Base-by-base conservation (phyloP, 2,329 filamentous ascomycete genomes). In the Penicillium sp. region DNA sequence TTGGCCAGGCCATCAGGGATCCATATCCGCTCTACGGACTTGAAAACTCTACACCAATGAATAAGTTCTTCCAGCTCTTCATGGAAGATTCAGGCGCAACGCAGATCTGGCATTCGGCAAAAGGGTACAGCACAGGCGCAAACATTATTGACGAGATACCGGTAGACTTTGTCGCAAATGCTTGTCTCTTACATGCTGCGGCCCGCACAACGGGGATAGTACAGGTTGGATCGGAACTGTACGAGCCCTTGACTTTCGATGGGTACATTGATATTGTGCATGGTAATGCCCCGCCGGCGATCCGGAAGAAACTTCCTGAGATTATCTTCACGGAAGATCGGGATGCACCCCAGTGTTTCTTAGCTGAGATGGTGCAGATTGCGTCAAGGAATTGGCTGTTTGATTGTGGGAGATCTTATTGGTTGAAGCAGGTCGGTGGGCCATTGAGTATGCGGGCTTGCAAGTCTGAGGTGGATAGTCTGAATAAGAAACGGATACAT, bases 111-210 rank as follows among this genome's bases (percentile, higher is more conserved):
- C 68, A 71, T 44, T 64, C 69, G 0, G 61, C 70, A 3, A 52
- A 66, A 27, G 70, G 70, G 1, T 68, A 68, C 33, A 60, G 60
- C 5, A 67, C 60, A 9, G 70, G 68, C 3, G 60, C 64, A 21
- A 72, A 72, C 35, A 66, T 70, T 31, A 52, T 72, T 9, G 70
- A 72, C 33, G 70, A 72, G 53, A 67, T 72, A 2, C 70, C 70
- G 0, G 70, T 72, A 3, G 70, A 72, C 42, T 68, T 72, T 29
- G 70, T 72, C 16, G 69, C 70, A 27, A 72, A 71, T 46, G 65
- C 67, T 1, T 70, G 68, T 58, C 61, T 72, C 14, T 39, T 72
- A 9, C 70, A 72, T 29, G 66, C 67, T 1, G 69, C 68, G 7
- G 67, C 67, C 13, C 63, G 60, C 9, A 72, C 69, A 10, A 68